These are phyloP conservation scores for Zasmidium angulare DNA, from an alignment of 2,329 filamentous ascomycete genomes.

Conservation along the genomic window DNA sequence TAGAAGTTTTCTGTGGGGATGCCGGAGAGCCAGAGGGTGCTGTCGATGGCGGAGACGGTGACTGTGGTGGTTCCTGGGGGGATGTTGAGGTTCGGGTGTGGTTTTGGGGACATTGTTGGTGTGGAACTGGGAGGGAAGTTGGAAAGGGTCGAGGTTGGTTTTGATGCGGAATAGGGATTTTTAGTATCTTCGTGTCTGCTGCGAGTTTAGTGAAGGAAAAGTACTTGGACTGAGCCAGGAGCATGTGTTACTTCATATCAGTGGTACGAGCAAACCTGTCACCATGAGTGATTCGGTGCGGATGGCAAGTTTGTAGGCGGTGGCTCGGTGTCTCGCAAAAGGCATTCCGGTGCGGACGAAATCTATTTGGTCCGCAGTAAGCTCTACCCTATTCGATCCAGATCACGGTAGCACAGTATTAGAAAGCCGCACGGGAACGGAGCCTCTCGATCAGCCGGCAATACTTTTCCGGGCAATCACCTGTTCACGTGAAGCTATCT, in stretches of 20 bases:
- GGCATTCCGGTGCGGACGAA: no score
- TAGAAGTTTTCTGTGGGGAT: constrained; percentile 7
- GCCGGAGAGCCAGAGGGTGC: constrained; percentile 9
- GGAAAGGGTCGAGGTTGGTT: neutral
- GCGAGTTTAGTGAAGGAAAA: no score
- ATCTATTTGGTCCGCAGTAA: no score
- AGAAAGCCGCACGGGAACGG: neutral
- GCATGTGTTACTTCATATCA: no score
- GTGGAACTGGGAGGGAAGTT: neutral
- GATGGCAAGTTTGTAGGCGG: no score
- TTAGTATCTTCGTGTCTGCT: no score
- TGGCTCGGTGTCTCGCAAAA: no score
- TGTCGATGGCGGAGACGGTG: constrained; percentile 30
- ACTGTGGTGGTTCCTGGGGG: constrained; percentile 12
- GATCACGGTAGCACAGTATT: neutral
- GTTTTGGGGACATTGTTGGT: neutral
- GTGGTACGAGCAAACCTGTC: neutral
- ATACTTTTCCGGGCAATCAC: neutral
- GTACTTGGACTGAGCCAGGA: no score
- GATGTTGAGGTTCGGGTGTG: neutral
- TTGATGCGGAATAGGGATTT: no score
- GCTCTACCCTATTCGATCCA: no score
- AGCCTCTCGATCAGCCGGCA: neutral
- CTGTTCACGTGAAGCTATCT: neutral
- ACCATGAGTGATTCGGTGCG: no score